Percentiles rank a stretch among this genome's conserved stretches.
These are phyloP conservation scores for Lactarius deliciosus DNA, from an alignment of 768 basidiomycete genomes.

Conservation along the genomic window DNA sequence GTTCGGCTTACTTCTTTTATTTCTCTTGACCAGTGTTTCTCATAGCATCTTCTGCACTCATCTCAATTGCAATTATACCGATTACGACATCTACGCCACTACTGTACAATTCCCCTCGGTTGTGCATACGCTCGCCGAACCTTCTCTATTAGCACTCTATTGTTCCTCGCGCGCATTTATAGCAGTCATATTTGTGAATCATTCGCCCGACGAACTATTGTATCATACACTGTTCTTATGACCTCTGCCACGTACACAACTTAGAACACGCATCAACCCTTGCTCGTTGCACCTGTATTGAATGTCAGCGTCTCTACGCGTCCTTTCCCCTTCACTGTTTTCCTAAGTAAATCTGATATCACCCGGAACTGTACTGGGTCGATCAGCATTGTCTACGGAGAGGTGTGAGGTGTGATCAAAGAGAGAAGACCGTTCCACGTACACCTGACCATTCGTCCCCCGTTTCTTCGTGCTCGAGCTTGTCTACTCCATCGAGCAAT, in stretches of 20 bases:
- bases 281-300: constrained; percentile 48
- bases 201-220: neutral
- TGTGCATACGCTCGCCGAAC: constrained; percentile 22
- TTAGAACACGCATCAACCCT: constrained; percentile 12
- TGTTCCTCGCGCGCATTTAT: constrained; percentile 20
- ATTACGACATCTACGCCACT: constrained; percentile 20
- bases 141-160: constrained; percentile 21
- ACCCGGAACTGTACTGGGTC: constrained; percentile 90
- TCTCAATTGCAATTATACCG: constrained; percentile 23
- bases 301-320: constrained; percentile 81
- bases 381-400: constrained; percentile 76
- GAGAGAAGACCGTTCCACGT: constrained; percentile 36
- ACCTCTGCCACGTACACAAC: constrained; percentile 7
- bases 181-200: constrained; percentile 17
- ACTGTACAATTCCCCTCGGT: constrained; percentile 16
- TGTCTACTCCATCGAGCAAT: constrained; percentile 72
- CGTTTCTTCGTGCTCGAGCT: constrained; percentile 79
- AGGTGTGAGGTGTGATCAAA: neutral
- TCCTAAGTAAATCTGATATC: constrained; percentile 86
- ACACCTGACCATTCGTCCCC: constrained; percentile 87
- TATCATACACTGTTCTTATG: constrained; percentile 11
- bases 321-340: constrained; percentile 86
- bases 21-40: constrained; percentile 5
- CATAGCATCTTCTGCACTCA: constrained; percentile 18
- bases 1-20: neutral